These are phyloP conservation scores for Podospora australis DNA, from an alignment of 495 filamentous ascomycete species.

Conservation along the genomic window DNA sequence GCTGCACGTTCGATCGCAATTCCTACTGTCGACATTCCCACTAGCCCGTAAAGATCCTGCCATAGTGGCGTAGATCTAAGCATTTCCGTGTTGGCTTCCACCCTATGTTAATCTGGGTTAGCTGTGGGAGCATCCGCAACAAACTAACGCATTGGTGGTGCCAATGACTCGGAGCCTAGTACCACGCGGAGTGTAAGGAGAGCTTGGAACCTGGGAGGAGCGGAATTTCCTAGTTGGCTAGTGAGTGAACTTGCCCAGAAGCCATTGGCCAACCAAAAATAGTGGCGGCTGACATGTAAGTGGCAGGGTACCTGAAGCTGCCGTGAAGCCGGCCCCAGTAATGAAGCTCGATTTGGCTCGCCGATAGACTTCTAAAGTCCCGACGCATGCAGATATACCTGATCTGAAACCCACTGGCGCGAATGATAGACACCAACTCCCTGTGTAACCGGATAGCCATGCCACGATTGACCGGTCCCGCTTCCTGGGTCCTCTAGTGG, in stretches of 20 bases:
- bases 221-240: not conserved
- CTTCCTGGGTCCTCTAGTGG: not conserved
- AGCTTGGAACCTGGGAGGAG: not conserved
- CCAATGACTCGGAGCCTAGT: not conserved
- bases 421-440: not conserved
- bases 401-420: not conserved
- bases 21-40: not conserved
- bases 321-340: not conserved
- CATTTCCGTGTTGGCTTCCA: not conserved
- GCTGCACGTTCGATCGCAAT: not conserved
- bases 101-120: not conserved
- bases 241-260: not conserved
- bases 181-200: not conserved
- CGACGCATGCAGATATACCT: not conserved
- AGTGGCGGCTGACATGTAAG: not conserved
- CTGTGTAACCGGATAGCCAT: not conserved
- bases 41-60: not conserved
- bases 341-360: not conserved
- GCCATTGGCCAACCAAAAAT: not conserved
- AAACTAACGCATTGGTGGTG: too few relatives aligned
- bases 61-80: not conserved
- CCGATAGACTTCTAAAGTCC: not conserved
- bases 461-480: not conserved
- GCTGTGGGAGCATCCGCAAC: constrained; percentile 1
- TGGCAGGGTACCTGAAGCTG: not conserved